Percentiles rank a stretch among this genome's conserved stretches.
Conservation (phyloP, 2,329 filamentous ascomycete species). For the Hypoxylon sp. region DNA sequence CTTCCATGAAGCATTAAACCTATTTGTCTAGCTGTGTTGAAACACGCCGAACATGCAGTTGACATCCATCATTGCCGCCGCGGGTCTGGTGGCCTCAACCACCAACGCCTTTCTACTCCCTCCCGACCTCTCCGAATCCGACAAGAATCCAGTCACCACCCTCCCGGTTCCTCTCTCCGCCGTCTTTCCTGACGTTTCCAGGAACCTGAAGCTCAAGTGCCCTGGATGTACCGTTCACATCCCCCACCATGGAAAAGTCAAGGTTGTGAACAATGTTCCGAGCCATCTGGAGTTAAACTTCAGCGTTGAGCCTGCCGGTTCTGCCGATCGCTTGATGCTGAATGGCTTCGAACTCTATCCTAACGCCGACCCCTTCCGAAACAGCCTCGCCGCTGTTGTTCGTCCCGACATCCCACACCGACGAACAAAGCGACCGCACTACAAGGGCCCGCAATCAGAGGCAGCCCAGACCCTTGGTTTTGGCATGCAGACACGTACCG, state of each 20-base stretch:
- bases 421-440: constrained; percentile 49
- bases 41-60: constrained; percentile 53
- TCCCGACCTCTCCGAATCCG: constrained; percentile 49
- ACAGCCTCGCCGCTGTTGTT: constrained; percentile 63
- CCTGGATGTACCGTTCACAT: constrained; percentile 52
- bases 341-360: constrained; percentile 75
- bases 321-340: constrained; percentile 65
- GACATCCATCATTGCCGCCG: constrained; percentile 54
- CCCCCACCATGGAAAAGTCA: constrained; percentile 38
- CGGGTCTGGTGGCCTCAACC: constrained; percentile 55
- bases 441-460: constrained; percentile 51
- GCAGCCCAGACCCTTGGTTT: constrained; percentile 64
- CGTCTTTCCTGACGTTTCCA: constrained; percentile 20
- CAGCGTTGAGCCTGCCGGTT: constrained; percentile 62
- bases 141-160: constrained; percentile 49
- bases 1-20: constrained; percentile 41
- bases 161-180: constrained; percentile 50
- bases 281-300: constrained; percentile 69
- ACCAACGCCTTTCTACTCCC: constrained; percentile 54
- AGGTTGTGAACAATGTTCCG: constrained; percentile 53
- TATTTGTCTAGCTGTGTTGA: constrained; percentile 28
- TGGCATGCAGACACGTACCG: constrained; percentile 60
- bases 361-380: constrained; percentile 62
- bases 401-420: constrained; percentile 56
- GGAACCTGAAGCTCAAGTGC: constrained; percentile 51